These are phyloP conservation scores for Xylaria curta DNA, from an alignment of 495 filamentous ascomycete genomes.

Conservation along the genomic window DNA sequence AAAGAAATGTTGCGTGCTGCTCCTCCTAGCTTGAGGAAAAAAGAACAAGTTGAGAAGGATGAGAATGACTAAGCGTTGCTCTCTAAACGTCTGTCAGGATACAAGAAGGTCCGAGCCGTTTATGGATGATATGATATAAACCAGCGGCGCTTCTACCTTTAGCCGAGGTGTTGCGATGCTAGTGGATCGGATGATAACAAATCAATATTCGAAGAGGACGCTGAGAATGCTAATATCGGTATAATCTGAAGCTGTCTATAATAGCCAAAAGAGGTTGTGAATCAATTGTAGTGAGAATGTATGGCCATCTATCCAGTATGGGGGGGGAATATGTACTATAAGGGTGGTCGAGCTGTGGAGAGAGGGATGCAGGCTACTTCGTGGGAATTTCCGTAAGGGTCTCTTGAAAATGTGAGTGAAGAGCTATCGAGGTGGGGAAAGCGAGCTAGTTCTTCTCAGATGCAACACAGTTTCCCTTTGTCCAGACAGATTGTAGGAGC, in stretches of 20 bases:
- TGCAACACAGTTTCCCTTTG: slow-evolving; percentile 42
- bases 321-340: slow-evolving; percentile 6
- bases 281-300: background rate
- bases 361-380: slow-evolving; percentile 27
- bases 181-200: background rate
- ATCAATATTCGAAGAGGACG: background rate
- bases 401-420: slow-evolving; percentile 25
- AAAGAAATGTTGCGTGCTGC: background rate
- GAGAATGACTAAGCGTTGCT: background rate
- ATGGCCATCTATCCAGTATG: background rate
- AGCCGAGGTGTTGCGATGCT: background rate
- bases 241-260: background rate
- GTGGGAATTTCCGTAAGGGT: slow-evolving; percentile 32
- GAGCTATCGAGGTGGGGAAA: slow-evolving; percentile 33
- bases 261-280: background rate
- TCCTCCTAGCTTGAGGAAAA: background rate
- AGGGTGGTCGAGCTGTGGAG: background rate
- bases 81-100: background rate
- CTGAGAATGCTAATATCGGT: background rate
- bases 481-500: slow-evolving; percentile 34
- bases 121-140: background rate
- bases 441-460: slow-evolving; percentile 35
- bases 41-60: background rate
- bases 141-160: background rate
- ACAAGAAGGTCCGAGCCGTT: background rate